Evolutionary conservation across 1,284 basidiomycete species (phyloP).

Genomic region (Ceratorhiza oryzae-sativae): DNA sequence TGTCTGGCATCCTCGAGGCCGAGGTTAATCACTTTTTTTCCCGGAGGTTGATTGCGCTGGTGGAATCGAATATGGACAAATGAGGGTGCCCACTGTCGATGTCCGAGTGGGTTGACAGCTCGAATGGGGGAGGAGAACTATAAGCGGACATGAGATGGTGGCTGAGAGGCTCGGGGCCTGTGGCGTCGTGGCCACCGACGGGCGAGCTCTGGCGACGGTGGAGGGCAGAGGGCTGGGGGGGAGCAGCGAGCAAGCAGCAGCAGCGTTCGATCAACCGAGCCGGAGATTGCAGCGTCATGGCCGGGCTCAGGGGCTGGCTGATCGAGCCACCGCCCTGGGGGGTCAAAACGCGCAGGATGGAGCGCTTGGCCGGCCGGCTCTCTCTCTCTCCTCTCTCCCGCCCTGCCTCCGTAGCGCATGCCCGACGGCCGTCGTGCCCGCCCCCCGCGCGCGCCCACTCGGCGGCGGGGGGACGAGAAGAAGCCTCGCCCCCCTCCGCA

Average conservation of each 20-base stretch:
- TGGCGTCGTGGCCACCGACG: no score
- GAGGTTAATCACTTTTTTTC: not conserved
- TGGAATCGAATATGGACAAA: conserved; percentile 4
- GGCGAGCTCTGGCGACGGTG: no score
- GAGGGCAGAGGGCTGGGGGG: no score
- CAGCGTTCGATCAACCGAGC: not conserved
- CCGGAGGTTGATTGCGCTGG: not conserved
- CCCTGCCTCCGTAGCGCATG: conserved; percentile 19
- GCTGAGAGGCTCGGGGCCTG: not conserved
- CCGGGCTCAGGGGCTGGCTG: not conserved
- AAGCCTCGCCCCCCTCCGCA: conserved; percentile 7
- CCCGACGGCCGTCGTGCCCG: not conserved
- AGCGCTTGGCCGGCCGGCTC: not conserved
- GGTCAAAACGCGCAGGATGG: not conserved
- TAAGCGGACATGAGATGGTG: not conserved
- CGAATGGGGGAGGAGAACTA: not conserved
- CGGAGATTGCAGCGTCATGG: not conserved
- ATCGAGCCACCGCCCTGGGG: conserved; percentile 10
- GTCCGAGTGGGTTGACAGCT: not conserved
- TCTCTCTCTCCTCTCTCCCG: not conserved
- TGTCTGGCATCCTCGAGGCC: no score
- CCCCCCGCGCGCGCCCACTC: not conserved
- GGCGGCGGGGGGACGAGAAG: not conserved
- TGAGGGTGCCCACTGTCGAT: not conserved
- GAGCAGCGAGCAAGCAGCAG: no score